Percentiles rank a stretch among this genome's conserved stretches.
These are phyloP conservation scores for Paraphaeosphaeria sporulosa DNA, from an alignment of 2,329 filamentous ascomycete species.

Conservation along the genomic window DNA sequence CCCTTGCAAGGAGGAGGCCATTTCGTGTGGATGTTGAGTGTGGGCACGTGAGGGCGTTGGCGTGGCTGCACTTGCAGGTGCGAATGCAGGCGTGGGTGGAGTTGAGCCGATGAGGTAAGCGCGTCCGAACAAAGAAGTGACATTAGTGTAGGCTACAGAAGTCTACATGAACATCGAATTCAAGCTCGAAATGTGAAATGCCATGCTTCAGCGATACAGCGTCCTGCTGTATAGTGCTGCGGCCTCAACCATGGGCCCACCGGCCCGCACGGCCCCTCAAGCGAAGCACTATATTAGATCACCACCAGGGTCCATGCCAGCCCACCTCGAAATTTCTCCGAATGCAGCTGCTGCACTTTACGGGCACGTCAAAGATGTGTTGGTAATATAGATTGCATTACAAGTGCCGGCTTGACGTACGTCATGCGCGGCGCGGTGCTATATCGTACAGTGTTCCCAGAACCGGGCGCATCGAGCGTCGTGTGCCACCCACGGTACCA, in stretches of 20 bases:
- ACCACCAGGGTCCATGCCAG: background rate
- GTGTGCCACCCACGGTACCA: background rate
- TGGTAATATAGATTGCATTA: constrained; percentile 10
- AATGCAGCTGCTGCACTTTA: background rate
- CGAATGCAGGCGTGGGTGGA: too few species aligned
- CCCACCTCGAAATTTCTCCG: background rate
- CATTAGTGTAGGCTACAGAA: background rate
- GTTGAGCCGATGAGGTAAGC: background rate
- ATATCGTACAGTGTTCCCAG: constrained; percentile 3
- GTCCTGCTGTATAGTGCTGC: constrained; percentile 2
- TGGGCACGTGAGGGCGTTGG: background rate
- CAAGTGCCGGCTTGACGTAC: constrained; percentile 21
- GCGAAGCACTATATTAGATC: constrained; percentile 6
- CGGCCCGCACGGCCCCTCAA: background rate
- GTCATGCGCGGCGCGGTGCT: constrained; percentile 13
- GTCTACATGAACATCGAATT: too few species aligned
- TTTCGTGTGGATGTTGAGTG: background rate
- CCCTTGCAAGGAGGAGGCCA: constrained; percentile 24
- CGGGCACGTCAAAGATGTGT: background rate
- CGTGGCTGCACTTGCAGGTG: too few species aligned
- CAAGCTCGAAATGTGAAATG: too few species aligned
- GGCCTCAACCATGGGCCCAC: constrained; percentile 1
- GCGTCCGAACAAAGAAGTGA: background rate
- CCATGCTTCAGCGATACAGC: background rate
- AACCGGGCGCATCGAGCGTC: background rate